These are phyloP conservation scores for Aspergillus asperescens DNA, from an alignment of 495 filamentous ascomycete species.

Conservation along the genomic window DNA sequence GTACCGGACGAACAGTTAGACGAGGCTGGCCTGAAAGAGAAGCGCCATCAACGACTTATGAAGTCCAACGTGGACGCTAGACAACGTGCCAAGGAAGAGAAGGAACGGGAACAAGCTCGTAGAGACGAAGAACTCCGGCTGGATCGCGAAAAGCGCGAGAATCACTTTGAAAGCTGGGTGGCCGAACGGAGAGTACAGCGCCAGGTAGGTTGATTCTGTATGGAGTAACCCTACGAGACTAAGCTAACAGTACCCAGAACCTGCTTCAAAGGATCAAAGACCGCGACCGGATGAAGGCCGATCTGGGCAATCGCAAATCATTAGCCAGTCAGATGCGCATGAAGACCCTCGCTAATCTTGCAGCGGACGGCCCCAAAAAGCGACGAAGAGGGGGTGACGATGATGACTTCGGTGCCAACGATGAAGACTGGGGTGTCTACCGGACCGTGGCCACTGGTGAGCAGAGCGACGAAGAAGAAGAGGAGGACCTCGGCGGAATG, in stretches of 20 bases:
- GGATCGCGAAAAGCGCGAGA: conserved; percentile 78
- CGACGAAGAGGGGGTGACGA: conserved; percentile 76
- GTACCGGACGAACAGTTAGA: conserved; percentile 88
- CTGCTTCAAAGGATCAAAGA: conserved; percentile 86
- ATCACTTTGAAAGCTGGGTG: conserved; percentile 83
- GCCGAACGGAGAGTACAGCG: conserved; percentile 70
- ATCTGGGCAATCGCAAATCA: conserved; percentile 92
- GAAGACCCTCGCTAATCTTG: conserved; percentile 96
- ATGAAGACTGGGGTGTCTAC: conserved; percentile 97
- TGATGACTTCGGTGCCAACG: conserved; percentile 93
- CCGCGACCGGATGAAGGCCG: conserved; percentile 81
- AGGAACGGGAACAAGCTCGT: conserved; percentile 81
- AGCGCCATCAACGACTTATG: conserved; percentile 83
- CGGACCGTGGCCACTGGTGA: conserved; percentile 80
- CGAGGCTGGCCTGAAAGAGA: conserved; percentile 82
- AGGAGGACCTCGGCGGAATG: conserved; percentile 72
- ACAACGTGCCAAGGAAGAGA: conserved; percentile 87
- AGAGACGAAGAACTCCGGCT: conserved; percentile 73
- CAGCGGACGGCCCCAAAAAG: conserved; percentile 80
- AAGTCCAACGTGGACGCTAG: conserved; percentile 93
- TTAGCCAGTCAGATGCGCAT: conserved; percentile 93
- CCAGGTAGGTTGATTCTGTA: conserved; percentile 38
- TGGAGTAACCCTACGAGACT: background rate
- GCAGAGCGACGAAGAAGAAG: conserved; percentile 69
- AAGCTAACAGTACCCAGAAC: conserved; percentile 28